Percentiles rank a stretch among this genome's conserved stretches.
phyloP scores from a whole-genome alignment of 805 yeast genomes.

The Wickerhamiella bombiphila region DNA sequence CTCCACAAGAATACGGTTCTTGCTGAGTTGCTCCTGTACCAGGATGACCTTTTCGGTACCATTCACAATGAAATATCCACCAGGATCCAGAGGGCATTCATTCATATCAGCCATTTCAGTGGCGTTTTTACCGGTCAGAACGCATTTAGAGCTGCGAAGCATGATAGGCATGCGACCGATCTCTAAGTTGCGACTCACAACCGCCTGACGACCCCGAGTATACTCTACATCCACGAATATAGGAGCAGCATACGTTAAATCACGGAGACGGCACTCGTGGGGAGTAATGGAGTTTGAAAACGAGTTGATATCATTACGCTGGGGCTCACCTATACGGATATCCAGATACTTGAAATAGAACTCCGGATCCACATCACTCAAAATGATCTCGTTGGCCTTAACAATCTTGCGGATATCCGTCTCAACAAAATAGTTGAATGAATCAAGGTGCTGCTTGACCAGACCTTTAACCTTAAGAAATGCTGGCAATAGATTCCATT shows the following conservation, averaged over 20 bases:
- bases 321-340: slow-evolving; percentile 64
- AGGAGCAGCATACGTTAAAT: slow-evolving; percentile 88
- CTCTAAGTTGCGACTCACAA: slow-evolving; percentile 77
- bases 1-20: slow-evolving; percentile 95
- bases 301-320: slow-evolving; percentile 24
- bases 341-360: slow-evolving; percentile 86
- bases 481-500: slow-evolving; percentile 94
- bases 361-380: slow-evolving; percentile 94
- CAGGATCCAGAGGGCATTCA: slow-evolving; percentile 97
- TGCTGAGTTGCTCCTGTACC: slow-evolving; percentile 91
- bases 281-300: slow-evolving; percentile 35
- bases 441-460: slow-evolving; percentile 93
- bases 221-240: slow-evolving; percentile 94
- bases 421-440: slow-evolving; percentile 94
- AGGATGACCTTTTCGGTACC: slow-evolving; percentile 96
- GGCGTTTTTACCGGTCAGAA: slow-evolving; percentile 64
- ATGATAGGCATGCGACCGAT: slow-evolving; percentile 98
- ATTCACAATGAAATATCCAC: slow-evolving; percentile 93
- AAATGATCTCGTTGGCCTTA: slow-evolving; percentile 72
- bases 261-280: slow-evolving; percentile 90
- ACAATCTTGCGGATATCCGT: slow-evolving; percentile 85
- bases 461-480: slow-evolving; percentile 89
- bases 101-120: slow-evolving; percentile 71
- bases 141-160: slow-evolving; percentile 88
- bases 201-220: slow-evolving; percentile 85